Conservation (phyloP, 2,329 filamentous ascomycete species). For the Hymenoscyphus albidus region DNA sequence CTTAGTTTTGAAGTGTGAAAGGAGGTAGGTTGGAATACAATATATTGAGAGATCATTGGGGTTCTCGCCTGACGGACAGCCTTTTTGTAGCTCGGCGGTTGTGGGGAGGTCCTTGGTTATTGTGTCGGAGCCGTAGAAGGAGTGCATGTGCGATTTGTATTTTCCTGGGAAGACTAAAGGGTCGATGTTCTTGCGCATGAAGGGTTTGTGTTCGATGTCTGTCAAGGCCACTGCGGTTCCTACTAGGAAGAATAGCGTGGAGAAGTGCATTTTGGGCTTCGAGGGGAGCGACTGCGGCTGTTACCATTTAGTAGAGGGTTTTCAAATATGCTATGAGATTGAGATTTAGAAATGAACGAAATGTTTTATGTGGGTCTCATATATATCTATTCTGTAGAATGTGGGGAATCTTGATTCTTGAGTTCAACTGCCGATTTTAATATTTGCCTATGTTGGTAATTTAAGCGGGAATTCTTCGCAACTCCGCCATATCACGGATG, state of each 20-base stretch:
- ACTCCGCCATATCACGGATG: background rate
- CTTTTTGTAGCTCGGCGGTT: conserved; percentile 36
- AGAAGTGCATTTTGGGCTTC: conserved; percentile 1
- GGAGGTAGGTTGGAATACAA: conserved; percentile 31
- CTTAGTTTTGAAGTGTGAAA: background rate
- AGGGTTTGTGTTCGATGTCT: conserved; percentile 21
- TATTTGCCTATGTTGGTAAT: background rate
- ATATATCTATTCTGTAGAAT: background rate
- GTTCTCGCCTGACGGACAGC: conserved; percentile 44
- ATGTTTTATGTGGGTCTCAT: background rate
- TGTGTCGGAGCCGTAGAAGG: conserved; percentile 43
- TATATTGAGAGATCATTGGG: conserved; percentile 45
- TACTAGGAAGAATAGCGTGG: background rate
- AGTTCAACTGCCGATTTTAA: background rate
- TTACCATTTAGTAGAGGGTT: background rate
- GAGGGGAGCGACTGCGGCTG: background rate
- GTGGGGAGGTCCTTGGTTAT: conserved; percentile 39
- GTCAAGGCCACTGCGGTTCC: conserved; percentile 6
- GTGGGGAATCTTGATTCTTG: background rate
- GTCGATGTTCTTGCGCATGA: conserved; percentile 45
- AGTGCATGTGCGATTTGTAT: conserved; percentile 42
- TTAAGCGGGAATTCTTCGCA: background rate
- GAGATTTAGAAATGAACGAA: background rate
- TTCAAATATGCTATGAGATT: background rate
- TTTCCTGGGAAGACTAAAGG: conserved; percentile 40